Conservation (phyloP, 2,329 filamentous ascomycete species). For the Neonectria punicea region DNA sequence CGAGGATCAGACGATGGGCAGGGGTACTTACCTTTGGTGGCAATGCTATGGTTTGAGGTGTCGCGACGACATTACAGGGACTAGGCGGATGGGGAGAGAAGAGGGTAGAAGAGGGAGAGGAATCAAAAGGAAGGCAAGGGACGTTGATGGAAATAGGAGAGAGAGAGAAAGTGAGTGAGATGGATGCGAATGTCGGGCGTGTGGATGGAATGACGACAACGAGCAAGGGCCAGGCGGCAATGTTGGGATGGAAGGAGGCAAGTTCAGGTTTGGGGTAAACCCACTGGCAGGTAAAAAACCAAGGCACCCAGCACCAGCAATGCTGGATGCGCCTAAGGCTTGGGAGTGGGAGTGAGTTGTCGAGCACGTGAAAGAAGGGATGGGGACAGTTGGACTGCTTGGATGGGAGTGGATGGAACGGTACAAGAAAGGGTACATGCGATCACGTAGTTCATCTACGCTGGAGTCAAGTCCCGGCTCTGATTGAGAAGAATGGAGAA, state of each 20-base stretch:
- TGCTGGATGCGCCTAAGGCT: background rate
- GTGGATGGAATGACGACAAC: slow-evolving; percentile 19
- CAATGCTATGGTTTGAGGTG: slow-evolving; percentile 20
- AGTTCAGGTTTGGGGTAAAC: slow-evolving; percentile 1
- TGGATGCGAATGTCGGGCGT: slow-evolving; percentile 2
- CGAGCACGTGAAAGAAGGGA: slow-evolving; percentile 14
- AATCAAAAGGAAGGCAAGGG: background rate
- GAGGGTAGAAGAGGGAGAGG: background rate
- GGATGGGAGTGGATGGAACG: background rate
- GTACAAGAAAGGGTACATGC: background rate
- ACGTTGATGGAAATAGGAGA: slow-evolving; percentile 25
- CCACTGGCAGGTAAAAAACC: background rate
- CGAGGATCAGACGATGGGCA: slow-evolving; percentile 39
- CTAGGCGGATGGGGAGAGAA: background rate
- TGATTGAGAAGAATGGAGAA: background rate
- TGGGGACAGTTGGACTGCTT: background rate
- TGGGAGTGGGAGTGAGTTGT: background rate
- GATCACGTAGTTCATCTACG: background rate
- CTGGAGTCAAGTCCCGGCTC: background rate
- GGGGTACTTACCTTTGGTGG: slow-evolving; percentile 24
- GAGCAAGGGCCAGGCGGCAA: slow-evolving; percentile 4
- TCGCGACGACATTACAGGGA: slow-evolving; percentile 21
- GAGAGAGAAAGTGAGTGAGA: background rate
- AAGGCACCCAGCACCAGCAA: background rate
- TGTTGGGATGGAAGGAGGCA: slow-evolving; percentile 1